Conservation (phyloP, 2,329 filamentous ascomycete genomes). For the Parastagonospora avenae region DNA sequence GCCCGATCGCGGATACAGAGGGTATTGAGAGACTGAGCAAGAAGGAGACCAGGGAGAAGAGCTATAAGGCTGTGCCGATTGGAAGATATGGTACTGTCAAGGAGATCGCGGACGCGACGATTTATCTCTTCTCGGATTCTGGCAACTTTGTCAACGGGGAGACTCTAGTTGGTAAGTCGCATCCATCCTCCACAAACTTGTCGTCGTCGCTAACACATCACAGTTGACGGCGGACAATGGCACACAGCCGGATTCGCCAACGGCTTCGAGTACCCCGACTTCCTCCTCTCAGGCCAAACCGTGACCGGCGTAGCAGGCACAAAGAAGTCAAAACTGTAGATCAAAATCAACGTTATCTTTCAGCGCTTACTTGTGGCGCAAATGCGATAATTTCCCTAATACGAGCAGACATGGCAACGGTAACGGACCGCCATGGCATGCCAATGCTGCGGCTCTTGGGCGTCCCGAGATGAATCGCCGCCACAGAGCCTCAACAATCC, state of each 20-base stretch:
- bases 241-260: constrained; percentile 46
- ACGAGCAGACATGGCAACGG: background rate
- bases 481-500: too few relatives aligned
- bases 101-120: constrained; percentile 90
- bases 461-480: too few relatives aligned
- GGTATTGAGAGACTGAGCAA: constrained; percentile 54
- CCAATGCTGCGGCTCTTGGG: too few relatives aligned
- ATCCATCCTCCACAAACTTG: background rate
- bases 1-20: constrained; percentile 84
- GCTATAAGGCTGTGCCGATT: constrained; percentile 62
- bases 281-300: constrained; percentile 58
- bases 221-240: constrained; percentile 61
- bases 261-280: constrained; percentile 62
- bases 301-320: constrained; percentile 64
- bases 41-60: constrained; percentile 34
- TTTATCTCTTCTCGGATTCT: constrained; percentile 85
- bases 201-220: constrained; percentile 16
- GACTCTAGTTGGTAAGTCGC: constrained; percentile 71
- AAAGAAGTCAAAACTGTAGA: constrained; percentile 61
- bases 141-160: constrained; percentile 87
- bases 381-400: background rate
- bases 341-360: background rate
- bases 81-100: constrained; percentile 79
- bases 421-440: too few relatives aligned
- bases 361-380: background rate